Evolutionary conservation across 176 grass and related monocot genomes (phyloP).

Genomic region (Calamus simplicifolius): DNA sequence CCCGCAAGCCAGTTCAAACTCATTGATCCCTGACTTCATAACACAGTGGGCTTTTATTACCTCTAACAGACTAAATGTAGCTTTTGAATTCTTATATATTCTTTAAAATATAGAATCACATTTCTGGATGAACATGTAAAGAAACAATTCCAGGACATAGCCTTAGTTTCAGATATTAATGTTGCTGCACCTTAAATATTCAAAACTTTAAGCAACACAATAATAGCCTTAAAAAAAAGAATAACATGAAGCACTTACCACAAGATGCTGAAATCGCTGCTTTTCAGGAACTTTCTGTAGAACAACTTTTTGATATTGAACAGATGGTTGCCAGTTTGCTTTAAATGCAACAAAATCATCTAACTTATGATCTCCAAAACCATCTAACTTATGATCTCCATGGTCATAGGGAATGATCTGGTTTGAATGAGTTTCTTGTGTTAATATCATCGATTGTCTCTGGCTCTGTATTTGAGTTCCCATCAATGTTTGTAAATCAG

Average conservation of each 20-base stretch:
- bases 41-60: too few species aligned
- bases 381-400: conserved; percentile 17
- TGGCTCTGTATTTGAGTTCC: conserved; percentile 11
- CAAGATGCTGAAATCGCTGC: conserved; percentile 50
- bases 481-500: conserved; percentile 19
- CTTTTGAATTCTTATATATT: too few species aligned
- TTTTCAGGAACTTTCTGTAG: conserved; percentile 57
- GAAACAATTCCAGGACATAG: too few species aligned
- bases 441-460: conserved; percentile 22
- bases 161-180: too few species aligned
- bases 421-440: conserved; percentile 15
- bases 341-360: conserved; percentile 22
- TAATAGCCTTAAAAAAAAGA: background rate
- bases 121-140: too few species aligned
- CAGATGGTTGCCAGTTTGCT: conserved; percentile 43
- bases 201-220: too few species aligned
- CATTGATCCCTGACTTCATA: too few species aligned
- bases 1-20: too few species aligned
- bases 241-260: conserved; percentile 1
- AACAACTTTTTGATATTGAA: conserved; percentile 71
- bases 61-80: too few species aligned
- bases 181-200: too few species aligned
- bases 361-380: conserved; percentile 21
- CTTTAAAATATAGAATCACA: too few species aligned
- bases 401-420: conserved; percentile 52